phyloP scores from a whole-genome alignment of 108 stramenopile species.

The Skeletonema potamos region DNA sequence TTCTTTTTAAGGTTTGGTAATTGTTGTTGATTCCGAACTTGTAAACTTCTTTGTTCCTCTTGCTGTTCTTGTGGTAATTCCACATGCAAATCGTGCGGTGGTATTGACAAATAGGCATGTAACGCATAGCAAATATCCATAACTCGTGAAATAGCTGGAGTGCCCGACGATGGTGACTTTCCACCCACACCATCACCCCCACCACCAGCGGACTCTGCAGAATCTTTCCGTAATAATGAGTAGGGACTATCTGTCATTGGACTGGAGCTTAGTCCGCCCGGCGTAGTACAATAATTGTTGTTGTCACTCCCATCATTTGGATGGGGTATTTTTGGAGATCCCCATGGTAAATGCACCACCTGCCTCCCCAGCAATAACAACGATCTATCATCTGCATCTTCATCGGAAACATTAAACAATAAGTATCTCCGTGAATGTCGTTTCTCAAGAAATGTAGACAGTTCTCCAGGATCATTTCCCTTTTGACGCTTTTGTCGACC shows the following conservation, averaged over 20 bases:
- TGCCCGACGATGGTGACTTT: slow-evolving; percentile 36
- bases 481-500: slow-evolving; percentile 12
- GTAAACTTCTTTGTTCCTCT: background rate
- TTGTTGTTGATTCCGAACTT: background rate
- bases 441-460: slow-evolving; percentile 54
- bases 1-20: background rate
- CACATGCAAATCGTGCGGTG: slow-evolving; percentile 25
- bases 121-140: slow-evolving; percentile 72
- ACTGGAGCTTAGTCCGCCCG: background rate
- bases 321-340: slow-evolving; percentile 32
- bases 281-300: background rate
- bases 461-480: slow-evolving; percentile 52
- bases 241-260: background rate
- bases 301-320: background rate
- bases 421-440: slow-evolving; percentile 56
- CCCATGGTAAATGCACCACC: slow-evolving; percentile 69
- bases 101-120: slow-evolving; percentile 63
- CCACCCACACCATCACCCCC: background rate
- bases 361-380: slow-evolving; percentile 60
- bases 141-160: slow-evolving; percentile 57
- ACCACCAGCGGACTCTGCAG: background rate
- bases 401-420: slow-evolving; percentile 57
- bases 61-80: background rate
- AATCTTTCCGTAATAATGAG: background rate
- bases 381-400: slow-evolving; percentile 52